These are phyloP conservation scores for Leccinum longicurvipes DNA, from an alignment of 768 basidiomycete species.

Conservation along the genomic window DNA sequence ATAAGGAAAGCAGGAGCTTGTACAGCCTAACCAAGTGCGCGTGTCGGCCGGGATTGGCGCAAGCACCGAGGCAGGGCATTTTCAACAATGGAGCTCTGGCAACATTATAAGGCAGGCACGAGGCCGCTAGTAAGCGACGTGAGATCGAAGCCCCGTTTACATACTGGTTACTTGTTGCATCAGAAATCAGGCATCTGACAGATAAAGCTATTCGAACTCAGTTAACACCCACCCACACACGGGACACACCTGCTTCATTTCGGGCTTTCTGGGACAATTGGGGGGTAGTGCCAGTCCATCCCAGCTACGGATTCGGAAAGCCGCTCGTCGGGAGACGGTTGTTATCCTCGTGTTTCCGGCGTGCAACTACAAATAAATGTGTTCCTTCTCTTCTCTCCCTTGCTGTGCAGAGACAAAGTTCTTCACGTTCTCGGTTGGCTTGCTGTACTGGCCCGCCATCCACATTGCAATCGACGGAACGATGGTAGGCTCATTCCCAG, in stretches of 20 bases:
- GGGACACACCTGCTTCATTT: slow-evolving; percentile 20
- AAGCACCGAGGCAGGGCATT: slow-evolving; percentile 21
- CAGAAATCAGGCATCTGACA: slow-evolving; percentile 13
- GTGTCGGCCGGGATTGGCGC: slow-evolving; percentile 27
- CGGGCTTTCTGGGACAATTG: slow-evolving; percentile 22
- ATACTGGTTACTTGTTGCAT: slow-evolving; percentile 12
- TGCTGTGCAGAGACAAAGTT: slow-evolving; percentile 9
- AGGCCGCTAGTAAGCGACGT: slow-evolving; percentile 34
- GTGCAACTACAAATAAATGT: not conserved
- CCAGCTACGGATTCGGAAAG: slow-evolving; percentile 10
- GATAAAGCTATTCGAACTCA: slow-evolving; percentile 24
- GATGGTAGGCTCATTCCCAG: not conserved
- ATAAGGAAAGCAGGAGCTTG: slow-evolving; percentile 19
- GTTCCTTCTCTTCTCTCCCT: not conserved
- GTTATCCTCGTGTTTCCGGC: slow-evolving; percentile 30
- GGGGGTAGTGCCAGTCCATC: slow-evolving; percentile 8
- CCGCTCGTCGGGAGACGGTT: slow-evolving; percentile 2
- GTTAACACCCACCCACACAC: slow-evolving; percentile 4
- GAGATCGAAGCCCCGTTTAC: slow-evolving; percentile 26
- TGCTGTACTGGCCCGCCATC: slow-evolving; percentile 3
- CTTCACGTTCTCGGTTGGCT: slow-evolving; percentile 11
- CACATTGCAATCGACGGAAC: not conserved
- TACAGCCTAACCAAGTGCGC: slow-evolving; percentile 28
- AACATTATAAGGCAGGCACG: slow-evolving; percentile 35
- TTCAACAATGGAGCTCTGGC: slow-evolving; percentile 20